Percentiles rank a stretch among this genome's conserved stretches.
Conservation (phyloP, 2,329 filamentous ascomycete genomes). For the Calonectria hawksworthii region DNA sequence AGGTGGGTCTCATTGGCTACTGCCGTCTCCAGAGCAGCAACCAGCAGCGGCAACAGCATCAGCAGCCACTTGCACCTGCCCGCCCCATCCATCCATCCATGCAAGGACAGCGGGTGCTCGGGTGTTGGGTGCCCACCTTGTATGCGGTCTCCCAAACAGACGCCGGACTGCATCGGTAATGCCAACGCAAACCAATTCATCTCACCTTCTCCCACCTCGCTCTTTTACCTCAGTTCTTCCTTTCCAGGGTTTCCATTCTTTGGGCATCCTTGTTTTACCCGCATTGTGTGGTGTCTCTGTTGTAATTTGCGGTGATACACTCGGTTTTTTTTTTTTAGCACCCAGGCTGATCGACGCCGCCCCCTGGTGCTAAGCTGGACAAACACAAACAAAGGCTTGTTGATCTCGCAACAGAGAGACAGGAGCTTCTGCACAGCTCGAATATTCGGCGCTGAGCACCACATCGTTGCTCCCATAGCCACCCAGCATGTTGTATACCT, state of each 20-base stretch:
- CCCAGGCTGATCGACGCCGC: not conserved
- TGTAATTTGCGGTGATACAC: constrained; percentile 13
- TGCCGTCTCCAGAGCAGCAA: constrained; percentile 34
- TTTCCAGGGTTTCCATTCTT: constrained; percentile 17
- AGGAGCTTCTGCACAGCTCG: constrained; percentile 9
- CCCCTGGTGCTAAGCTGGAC: constrained; percentile 5
- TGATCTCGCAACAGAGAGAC: constrained; percentile 13
- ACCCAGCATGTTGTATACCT: constrained; percentile 46
- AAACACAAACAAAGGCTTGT: constrained; percentile 27
- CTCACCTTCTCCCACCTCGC: constrained; percentile 4
- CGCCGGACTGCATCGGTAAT: constrained; percentile 15
- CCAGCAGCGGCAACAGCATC: constrained; percentile 22
- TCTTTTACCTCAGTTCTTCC: constrained; percentile 13
- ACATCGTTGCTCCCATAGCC: constrained; percentile 28
- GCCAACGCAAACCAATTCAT: constrained; percentile 19
- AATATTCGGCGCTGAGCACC: constrained; percentile 17
- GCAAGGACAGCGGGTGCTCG: constrained; percentile 23
- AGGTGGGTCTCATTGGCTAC: constrained; percentile 42
- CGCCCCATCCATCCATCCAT: constrained; percentile 13
- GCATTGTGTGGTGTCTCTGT: constrained; percentile 14
- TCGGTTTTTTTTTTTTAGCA: constrained; percentile 8
- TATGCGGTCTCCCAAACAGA: constrained; percentile 2
- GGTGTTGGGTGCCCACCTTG: constrained; percentile 28
- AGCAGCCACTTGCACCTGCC: constrained; percentile 20
- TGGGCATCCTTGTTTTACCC: constrained; percentile 15